These are phyloP conservation scores for Leptodontidium sp. DNA, from an alignment of 2,329 filamentous ascomycete species.

Conservation along the genomic window DNA sequence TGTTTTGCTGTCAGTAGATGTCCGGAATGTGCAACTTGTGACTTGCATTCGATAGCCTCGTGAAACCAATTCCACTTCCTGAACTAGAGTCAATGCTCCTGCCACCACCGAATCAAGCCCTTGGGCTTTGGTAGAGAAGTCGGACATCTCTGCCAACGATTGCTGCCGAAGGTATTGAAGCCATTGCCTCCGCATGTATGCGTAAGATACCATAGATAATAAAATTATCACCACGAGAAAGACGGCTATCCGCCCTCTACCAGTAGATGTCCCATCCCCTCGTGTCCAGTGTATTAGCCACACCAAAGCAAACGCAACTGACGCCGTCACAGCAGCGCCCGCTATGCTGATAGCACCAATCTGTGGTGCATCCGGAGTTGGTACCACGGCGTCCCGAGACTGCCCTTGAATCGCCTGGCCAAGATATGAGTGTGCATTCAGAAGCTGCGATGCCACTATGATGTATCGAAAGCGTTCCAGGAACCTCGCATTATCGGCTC, in stretches of 20 bases:
- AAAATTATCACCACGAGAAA: slow-evolving; percentile 57
- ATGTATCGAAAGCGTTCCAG: slow-evolving; percentile 93
- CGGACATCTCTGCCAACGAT: slow-evolving; percentile 72
- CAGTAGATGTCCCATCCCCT: slow-evolving; percentile 60
- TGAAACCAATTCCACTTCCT: slow-evolving; percentile 95
- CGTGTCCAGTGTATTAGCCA: slow-evolving; percentile 78
- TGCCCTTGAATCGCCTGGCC: slow-evolving; percentile 47
- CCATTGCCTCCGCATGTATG: slow-evolving; percentile 81
- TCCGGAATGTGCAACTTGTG: not conserved
- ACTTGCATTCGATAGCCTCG: slow-evolving; percentile 85
- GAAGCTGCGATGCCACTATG: slow-evolving; percentile 88
- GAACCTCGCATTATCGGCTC: slow-evolving; percentile 83
- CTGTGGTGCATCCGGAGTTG: slow-evolving; percentile 37
- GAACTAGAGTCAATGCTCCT: slow-evolving; percentile 81
- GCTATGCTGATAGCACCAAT: slow-evolving; percentile 62
- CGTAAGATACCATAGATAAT: slow-evolving; percentile 67
- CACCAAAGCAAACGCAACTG: slow-evolving; percentile 61
- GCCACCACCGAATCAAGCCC: slow-evolving; percentile 81
- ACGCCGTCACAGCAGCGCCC: slow-evolving; percentile 71
- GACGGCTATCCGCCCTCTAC: slow-evolving; percentile 62
- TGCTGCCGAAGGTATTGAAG: slow-evolving; percentile 79
- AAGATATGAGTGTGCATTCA: slow-evolving; percentile 72
- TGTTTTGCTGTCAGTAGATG: slow-evolving; percentile 49
- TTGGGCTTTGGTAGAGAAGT: slow-evolving; percentile 77
- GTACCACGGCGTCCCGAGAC: slow-evolving; percentile 35